These are phyloP conservation scores for Helichrysum umbraculigerum DNA, from an alignment of 129 eudicot genomes.

Conservation along the genomic window DNA sequence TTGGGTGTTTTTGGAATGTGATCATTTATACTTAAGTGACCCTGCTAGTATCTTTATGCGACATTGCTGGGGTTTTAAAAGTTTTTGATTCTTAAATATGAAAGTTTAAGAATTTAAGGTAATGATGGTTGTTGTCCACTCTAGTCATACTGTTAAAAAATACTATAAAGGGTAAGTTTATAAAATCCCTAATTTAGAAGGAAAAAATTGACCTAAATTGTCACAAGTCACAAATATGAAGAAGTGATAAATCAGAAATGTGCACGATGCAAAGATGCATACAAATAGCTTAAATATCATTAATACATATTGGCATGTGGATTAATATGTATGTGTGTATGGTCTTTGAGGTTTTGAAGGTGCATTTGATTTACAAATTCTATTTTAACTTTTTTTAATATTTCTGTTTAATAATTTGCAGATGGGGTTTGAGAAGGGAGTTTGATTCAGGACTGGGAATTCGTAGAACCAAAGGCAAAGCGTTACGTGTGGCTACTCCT, in stretches of 20 bases:
- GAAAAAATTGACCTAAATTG: constrained; percentile 20
- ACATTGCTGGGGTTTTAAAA: constrained; percentile 9
- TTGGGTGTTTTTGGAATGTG: constrained; percentile 22
- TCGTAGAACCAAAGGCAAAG: constrained; percentile 43
- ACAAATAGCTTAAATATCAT: constrained; percentile 2
- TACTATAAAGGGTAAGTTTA: constrained; percentile 10
- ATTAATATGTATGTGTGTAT: constrained; percentile 9
- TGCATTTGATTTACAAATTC: not conserved
- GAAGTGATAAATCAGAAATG: constrained; percentile 4
- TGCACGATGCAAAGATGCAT: constrained; percentile 9
- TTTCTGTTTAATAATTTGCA: constrained; percentile 31
- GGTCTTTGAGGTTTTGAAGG: constrained; percentile 18
- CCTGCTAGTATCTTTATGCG: not conserved
- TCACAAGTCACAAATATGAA: constrained; percentile 10
- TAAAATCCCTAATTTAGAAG: not conserved
- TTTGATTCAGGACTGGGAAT: constrained; percentile 32
- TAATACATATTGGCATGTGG: constrained; percentile 12
- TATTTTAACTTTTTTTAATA: not conserved
- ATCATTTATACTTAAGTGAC: constrained; percentile 1
- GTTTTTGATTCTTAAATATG: not conserved
- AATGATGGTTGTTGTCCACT: constrained; percentile 9
- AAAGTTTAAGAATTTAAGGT: not conserved
- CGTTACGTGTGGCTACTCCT: constrained; percentile 64
- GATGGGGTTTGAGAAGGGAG: constrained; percentile 55
- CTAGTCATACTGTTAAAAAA: not conserved